Evolutionary conservation across 2,329 filamentous ascomycete genomes (phyloP).

Genomic region (Colletotrichum sp.): DNA sequence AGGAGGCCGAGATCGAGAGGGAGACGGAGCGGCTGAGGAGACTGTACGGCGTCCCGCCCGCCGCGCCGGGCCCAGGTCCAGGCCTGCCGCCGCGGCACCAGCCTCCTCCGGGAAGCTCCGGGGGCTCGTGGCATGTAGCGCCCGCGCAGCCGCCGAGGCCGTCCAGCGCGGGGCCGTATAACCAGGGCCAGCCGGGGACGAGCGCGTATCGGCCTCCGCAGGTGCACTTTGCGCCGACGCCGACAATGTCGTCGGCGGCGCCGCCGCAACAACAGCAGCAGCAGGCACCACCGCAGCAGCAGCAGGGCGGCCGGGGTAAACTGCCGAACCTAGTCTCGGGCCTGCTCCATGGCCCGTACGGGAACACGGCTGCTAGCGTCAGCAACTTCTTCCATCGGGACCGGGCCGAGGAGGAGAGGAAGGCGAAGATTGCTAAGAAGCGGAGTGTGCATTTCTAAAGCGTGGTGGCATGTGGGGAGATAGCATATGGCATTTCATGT

Average conservation of each 20-base stretch:
- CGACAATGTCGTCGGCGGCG: slow-evolving; percentile 3
- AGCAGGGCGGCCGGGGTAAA: slow-evolving; percentile 24
- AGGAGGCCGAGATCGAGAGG: slow-evolving; percentile 68
- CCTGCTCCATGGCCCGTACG: slow-evolving; percentile 35
- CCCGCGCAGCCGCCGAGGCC: slow-evolving; percentile 23
- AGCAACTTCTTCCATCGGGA: slow-evolving; percentile 47
- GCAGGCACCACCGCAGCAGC: slow-evolving; percentile 22
- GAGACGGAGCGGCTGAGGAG: slow-evolving; percentile 83
- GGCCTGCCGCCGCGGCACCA: slow-evolving; percentile 33
- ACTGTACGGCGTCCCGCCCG: slow-evolving; percentile 63
- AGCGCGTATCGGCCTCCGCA: slow-evolving; percentile 26
- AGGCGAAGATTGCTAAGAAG: slow-evolving; percentile 50
- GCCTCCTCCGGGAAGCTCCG: neutral
- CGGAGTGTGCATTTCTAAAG: slow-evolving; percentile 49
- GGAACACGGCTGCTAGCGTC: slow-evolving; percentile 46
- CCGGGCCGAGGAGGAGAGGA: slow-evolving; percentile 42
- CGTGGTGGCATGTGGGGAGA: neutral
- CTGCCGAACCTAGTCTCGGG: slow-evolving; percentile 31
- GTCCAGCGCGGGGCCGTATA: slow-evolving; percentile 11
- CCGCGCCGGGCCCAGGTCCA: slow-evolving; percentile 40
- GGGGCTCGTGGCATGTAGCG: neutral
- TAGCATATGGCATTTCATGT: neutral
- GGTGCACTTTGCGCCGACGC: slow-evolving; percentile 22
- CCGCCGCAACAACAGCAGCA: slow-evolving; percentile 18
- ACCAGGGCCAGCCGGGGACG: neutral